Conservation (phyloP, 495 filamentous ascomycete species). For the Tetracladium marchalianum region DNA sequence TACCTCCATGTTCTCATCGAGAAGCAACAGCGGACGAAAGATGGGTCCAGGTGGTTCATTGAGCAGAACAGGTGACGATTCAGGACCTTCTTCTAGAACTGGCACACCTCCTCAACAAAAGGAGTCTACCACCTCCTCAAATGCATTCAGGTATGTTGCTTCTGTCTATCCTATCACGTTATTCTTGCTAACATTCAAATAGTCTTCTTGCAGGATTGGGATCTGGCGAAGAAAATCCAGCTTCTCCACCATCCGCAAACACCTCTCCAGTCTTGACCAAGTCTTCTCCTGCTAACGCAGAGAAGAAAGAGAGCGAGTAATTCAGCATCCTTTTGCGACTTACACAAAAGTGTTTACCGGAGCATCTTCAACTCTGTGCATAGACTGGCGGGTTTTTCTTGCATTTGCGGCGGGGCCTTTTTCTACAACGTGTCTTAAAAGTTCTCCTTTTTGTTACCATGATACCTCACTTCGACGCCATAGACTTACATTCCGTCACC, state of each 20-base stretch:
- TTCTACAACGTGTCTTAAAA: conserved; percentile 35
- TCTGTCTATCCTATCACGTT: background rate
- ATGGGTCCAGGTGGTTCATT: conserved; percentile 64
- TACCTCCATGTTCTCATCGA: conserved; percentile 64
- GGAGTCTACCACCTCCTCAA: conserved; percentile 59
- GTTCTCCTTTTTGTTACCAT: conserved; percentile 26
- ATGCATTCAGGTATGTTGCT: conserved; percentile 73
- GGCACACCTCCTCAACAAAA: conserved; percentile 73
- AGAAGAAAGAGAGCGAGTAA: conserved; percentile 33
- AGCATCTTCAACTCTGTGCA: conserved; percentile 21
- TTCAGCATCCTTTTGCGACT: conserved; percentile 17
- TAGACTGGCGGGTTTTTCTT: conserved; percentile 27
- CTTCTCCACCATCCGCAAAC: conserved; percentile 54
- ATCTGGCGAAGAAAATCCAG: conserved; percentile 36
- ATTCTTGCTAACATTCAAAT: conserved; percentile 5
- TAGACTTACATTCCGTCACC: conserved; percentile 19
- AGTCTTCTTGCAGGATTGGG: conserved; percentile 20
- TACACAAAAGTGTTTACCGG: conserved; percentile 17
- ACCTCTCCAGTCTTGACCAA: conserved; percentile 48
- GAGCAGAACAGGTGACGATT: conserved; percentile 66
- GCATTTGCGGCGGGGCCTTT: conserved; percentile 33
- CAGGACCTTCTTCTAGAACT: conserved; percentile 73
- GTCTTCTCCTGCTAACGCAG: conserved; percentile 48
- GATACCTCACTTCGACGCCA: conserved; percentile 30
- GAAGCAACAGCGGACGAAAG: conserved; percentile 78